Evolutionary conservation across 305 asterid species (phyloP).

Genomic region (Caryopteris hybrid): DNA sequence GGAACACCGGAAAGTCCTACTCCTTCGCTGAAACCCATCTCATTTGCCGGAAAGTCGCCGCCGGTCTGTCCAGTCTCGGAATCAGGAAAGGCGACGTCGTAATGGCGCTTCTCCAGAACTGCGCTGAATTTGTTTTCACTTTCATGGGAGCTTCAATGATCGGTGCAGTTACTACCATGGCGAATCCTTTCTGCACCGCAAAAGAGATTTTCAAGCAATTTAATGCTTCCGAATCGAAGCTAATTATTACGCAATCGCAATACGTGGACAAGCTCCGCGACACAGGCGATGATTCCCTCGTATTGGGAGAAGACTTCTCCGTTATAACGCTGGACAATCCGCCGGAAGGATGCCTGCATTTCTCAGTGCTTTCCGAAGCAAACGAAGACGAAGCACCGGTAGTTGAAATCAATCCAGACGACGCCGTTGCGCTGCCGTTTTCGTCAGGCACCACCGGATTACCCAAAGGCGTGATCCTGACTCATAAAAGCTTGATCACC

Average conservation of each 20-base stretch:
- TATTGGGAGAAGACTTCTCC: slow-evolving; percentile 39
- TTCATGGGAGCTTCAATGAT: slow-evolving; percentile 75
- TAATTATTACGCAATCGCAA: slow-evolving; percentile 56
- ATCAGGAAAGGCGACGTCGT: slow-evolving; percentile 54
- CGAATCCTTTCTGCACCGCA: slow-evolving; percentile 61
- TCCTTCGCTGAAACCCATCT: slow-evolving; percentile 57
- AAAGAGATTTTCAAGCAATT: slow-evolving; percentile 69
- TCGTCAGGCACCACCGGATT: slow-evolving; percentile 82
- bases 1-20: slow-evolving; percentile 40
- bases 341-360: slow-evolving; percentile 53
- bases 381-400: slow-evolving; percentile 30
- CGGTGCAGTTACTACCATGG: slow-evolving; percentile 62
- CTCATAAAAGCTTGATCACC: slow-evolving; percentile 68
- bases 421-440: slow-evolving; percentile 71
- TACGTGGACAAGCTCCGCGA: slow-evolving; percentile 67
- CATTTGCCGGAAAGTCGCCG: slow-evolving; percentile 51
- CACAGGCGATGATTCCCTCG: slow-evolving; percentile 27
- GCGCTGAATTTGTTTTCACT: slow-evolving; percentile 65
- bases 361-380: slow-evolving; percentile 46
- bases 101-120: slow-evolving; percentile 66
- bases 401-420: slow-evolving; percentile 40
- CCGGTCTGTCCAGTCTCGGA: slow-evolving; percentile 50
- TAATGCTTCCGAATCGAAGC: slow-evolving; percentile 42
- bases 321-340: slow-evolving; percentile 54
- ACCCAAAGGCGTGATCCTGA: slow-evolving; percentile 72